Evolutionary conservation across 2,329 filamentous ascomycete species (phyloP).

Genomic region (Botrytis tulipae): DNA sequence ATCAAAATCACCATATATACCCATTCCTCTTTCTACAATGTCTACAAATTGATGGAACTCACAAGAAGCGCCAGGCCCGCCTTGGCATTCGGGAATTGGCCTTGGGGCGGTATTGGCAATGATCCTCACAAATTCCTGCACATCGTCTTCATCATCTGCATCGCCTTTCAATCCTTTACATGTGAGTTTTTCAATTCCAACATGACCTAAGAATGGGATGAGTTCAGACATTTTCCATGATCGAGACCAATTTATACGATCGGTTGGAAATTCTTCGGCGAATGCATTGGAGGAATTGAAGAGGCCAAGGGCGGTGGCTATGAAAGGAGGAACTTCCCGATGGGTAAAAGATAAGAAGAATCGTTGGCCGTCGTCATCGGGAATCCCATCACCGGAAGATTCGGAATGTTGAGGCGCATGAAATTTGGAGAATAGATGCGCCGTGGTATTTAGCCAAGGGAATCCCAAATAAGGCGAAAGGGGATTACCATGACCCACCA

Average conservation of each 20-base stretch:
- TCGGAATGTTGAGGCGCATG: slow-evolving; percentile 26
- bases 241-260: slow-evolving; percentile 60
- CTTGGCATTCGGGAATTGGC: slow-evolving; percentile 47
- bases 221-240: slow-evolving; percentile 63
- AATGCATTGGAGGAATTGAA: slow-evolving; percentile 65
- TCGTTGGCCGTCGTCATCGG: slow-evolving; percentile 47
- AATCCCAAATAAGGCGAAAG: slow-evolving; percentile 59
- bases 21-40: slow-evolving; percentile 45
- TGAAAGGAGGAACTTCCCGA: slow-evolving; percentile 66
- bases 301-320: slow-evolving; percentile 64
- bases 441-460: slow-evolving; percentile 58
- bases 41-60: slow-evolving; percentile 44
- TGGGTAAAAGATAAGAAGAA: slow-evolving; percentile 64
- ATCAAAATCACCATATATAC: slow-evolving; percentile 38
- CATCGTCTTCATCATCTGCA: slow-evolving; percentile 46
- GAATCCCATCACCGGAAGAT: slow-evolving; percentile 16
- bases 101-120: slow-evolving; percentile 52
- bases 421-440: slow-evolving; percentile 45
- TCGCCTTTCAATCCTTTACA: slow-evolving; percentile 54
- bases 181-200: slow-evolving; percentile 63
- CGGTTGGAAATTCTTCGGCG: slow-evolving; percentile 64
- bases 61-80: slow-evolving; percentile 53
- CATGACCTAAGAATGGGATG: slow-evolving; percentile 63
- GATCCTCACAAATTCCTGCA: slow-evolving; percentile 52
- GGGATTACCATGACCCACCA: slow-evolving; percentile 61